A percentile compares a stretch with the other conserved stretches of the same genome.
Conservation (phyloP, 768 basidiomycete genomes). For the Leccinum uliginosum region DNA sequence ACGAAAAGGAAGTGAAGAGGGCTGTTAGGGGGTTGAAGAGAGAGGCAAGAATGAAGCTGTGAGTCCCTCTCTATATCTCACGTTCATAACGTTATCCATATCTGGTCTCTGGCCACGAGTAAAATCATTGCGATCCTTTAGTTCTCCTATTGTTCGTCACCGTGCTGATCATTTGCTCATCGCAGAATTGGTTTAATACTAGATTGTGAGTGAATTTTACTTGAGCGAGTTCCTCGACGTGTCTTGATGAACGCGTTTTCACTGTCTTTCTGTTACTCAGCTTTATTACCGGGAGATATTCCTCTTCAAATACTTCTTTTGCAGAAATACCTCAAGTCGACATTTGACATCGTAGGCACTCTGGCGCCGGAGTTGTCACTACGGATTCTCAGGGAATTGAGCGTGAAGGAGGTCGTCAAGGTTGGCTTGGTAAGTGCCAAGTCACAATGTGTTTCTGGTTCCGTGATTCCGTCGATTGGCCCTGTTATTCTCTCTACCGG, state of each 20-base stretch:
- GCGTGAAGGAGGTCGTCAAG: conserved; percentile 57
- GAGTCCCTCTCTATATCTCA: conserved; percentile 28
- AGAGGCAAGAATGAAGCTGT: conserved; percentile 74
- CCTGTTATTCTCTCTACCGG: neutral
- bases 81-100: neutral
- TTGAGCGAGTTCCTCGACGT: neutral
- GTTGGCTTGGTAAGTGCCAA: conserved; percentile 33
- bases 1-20: conserved; percentile 65
- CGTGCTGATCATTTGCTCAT: conserved; percentile 4
- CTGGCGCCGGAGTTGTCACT: conserved; percentile 64
- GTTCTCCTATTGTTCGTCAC: neutral
- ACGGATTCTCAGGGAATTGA: conserved; percentile 55
- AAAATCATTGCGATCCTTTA: neutral
- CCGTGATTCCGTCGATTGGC: neutral
- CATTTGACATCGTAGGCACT: conserved; percentile 76
- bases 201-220: conserved; percentile 18
- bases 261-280: conserved; percentile 31
- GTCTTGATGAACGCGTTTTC: neutral
- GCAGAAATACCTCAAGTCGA: conserved; percentile 77
- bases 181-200: conserved; percentile 28
- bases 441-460: neutral
- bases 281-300: conserved; percentile 81
- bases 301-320: conserved; percentile 78
- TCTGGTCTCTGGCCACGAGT: neutral
- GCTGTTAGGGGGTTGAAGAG: conserved; percentile 57